Conservation (phyloP, 164 flowering plant species). For the Aristolochia fimbriata region DNA sequence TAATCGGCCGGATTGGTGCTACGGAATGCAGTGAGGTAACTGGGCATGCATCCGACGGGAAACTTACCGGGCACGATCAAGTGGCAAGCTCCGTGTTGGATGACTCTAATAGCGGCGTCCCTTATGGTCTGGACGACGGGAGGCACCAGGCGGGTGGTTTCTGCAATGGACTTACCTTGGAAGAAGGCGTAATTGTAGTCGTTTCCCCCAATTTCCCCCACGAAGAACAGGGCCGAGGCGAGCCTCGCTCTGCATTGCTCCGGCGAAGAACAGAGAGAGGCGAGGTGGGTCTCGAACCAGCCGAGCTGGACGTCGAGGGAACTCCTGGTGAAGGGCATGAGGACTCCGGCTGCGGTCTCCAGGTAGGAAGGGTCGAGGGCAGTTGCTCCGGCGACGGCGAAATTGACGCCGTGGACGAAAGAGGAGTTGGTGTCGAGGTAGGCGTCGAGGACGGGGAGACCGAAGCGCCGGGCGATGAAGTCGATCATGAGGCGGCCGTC, state of each 20-base stretch:
- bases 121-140: not conserved
- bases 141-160: not conserved
- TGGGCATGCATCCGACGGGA: slow-evolving; percentile 10
- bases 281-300: not conserved
- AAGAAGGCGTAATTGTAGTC: not conserved
- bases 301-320: no score
- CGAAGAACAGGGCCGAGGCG: not conserved
- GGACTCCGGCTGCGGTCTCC: no score
- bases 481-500: no score
- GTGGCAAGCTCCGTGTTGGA: slow-evolving; percentile 4
- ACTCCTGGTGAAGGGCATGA: no score
- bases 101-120: not conserved
- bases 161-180: not conserved
- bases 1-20: not conserved
- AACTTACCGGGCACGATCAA: slow-evolving; percentile 6
- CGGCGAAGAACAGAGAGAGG: not conserved
- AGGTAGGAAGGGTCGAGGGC: not conserved
- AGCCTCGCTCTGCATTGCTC: not conserved
- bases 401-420: not conserved
- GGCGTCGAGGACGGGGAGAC: no score
- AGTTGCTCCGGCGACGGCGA: not conserved
- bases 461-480: no score
- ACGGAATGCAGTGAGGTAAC: slow-evolving; percentile 1
- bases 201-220: not conserved
- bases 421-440: not conserved